phyloP scores from a whole-genome alignment of 257 asterid species.

The Sherardia arvensis region DNA sequence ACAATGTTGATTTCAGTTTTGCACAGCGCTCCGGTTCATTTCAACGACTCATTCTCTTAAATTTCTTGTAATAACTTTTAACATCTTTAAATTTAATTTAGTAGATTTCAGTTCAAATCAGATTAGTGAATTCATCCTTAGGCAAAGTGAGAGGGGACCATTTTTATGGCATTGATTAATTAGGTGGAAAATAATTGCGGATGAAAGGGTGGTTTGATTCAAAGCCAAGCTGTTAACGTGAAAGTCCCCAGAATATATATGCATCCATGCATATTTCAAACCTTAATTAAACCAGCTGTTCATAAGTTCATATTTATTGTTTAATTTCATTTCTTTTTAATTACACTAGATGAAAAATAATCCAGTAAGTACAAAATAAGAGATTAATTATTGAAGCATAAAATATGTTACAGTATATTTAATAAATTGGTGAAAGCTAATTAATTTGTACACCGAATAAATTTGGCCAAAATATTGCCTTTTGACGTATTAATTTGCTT shows the following conservation, averaged over 20 bases:
- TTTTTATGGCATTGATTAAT: neutral
- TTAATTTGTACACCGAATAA: neutral
- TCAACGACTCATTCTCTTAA: too few species aligned
- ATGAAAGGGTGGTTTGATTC: conserved; percentile 12
- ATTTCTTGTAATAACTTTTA: too few species aligned
- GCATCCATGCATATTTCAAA: conserved; percentile 3
- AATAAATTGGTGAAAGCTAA: neutral
- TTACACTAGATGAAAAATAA: neutral
- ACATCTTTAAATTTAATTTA: too few species aligned
- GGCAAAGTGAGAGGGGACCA: neutral
- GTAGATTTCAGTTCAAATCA: too few species aligned
- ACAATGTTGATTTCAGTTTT: too few species aligned
- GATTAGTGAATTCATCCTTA: too few species aligned
- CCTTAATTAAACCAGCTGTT: neutral
- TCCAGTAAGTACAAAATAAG: neutral
- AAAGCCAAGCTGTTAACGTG: conserved; percentile 20
- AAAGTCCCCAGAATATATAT: neutral
- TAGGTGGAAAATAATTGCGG: neutral
- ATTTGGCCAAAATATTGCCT: neutral
- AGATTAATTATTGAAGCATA: neutral
- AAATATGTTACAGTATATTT: too few species aligned
- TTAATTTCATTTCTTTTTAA: neutral
- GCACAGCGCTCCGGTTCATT: too few species aligned
- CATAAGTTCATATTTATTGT: neutral
- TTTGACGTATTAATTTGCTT: neutral